Evolutionary conservation across 352 stramenopile species (phyloP), one percentile per base, ranked within the genome.

Genomic region (Aphanomyces cochlioides): DNA sequence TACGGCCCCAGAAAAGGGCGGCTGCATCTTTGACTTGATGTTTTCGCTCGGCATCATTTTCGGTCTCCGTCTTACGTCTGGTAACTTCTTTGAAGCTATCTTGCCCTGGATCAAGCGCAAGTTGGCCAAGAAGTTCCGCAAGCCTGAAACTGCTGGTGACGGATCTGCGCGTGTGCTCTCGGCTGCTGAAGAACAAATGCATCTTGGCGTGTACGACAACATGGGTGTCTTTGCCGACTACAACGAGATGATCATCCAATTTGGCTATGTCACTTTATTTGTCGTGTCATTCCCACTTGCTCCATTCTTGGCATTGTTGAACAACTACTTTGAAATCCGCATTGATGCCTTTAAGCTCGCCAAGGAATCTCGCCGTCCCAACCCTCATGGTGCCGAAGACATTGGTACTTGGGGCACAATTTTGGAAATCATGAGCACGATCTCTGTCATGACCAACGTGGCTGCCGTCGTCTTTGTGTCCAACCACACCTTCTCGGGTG

Each of bases 361-460:
- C 60, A 79, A 88, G 47, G 81, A 84, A 19, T 87, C 81, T 15
- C 84, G 87, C 1, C 85, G 90, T 12, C 85, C 88, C 0, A 77
- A 93, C 53, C 85, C 90, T n/a, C 77, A 79, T 7, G 85, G 81
- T 7, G 84, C 87, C 3, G 81, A 96, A 66, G 88, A 96, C 65
- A 96, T 98, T 72, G 92, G 93, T 54, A 96, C 91, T 7, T 98
- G 93, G 93, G 90, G 90, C 34, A 88, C 81, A 38, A 90, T 97
- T 72, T 86, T 98, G 50, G 81, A 95, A 47, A 73, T 88, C 40
- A 96, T 98, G 74, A 85, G 87, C 45, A 93, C 89, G 41, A 79
- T 95, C 47, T 84, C 88, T 34, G 90, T 97, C 58, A 73, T 97
- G 15, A 97, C 92, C 13, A 98, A 98, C 77, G 92, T 95, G 53